phyloP scores from a whole-genome alignment of 2,329 filamentous ascomycete species.

The Hysterium pulicare region DNA sequence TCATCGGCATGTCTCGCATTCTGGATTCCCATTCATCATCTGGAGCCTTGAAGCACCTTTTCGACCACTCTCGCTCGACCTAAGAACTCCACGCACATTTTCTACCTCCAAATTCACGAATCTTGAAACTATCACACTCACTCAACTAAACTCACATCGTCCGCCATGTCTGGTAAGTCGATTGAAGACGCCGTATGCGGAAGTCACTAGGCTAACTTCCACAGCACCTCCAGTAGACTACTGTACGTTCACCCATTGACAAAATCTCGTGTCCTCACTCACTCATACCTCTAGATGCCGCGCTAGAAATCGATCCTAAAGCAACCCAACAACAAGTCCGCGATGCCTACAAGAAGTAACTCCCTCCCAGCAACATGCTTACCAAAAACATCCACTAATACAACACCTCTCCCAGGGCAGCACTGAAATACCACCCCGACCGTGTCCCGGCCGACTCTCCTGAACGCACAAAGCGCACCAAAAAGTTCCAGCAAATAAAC shows the following conservation, averaged over 20 bases:
- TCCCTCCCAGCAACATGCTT: background rate
- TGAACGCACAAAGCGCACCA: constrained; percentile 76
- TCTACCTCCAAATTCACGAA: too few relatives aligned
- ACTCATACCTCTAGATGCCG: constrained; percentile 55
- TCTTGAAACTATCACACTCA: too few relatives aligned
- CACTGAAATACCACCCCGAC: constrained; percentile 90
- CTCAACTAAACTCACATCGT: too few relatives aligned
- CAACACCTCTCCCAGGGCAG: constrained; percentile 56
- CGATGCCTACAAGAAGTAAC: constrained; percentile 86
- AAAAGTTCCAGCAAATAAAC: constrained; percentile 86
- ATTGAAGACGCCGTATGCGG: too few relatives aligned
- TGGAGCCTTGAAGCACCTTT: too few relatives aligned
- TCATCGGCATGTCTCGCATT: background rate
- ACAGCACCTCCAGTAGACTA: constrained; percentile 35
- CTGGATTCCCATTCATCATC: background rate
- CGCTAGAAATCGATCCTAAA: constrained; percentile 69
- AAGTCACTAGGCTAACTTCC: constrained; percentile 6
- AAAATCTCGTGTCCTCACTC: constrained; percentile 9
- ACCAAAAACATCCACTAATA: constrained; percentile 1
- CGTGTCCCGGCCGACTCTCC: constrained; percentile 80
- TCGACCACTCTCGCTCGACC: too few relatives aligned
- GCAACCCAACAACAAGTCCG: constrained; percentile 82
- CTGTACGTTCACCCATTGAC: constrained; percentile 14
- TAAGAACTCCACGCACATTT: too few relatives aligned
- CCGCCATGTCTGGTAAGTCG: constrained; percentile 12